A percentile compares a stretch with the other conserved stretches of the same genome.
phyloP scores from a whole-genome alignment of 768 basidiomycete species.

The Hypsizygus marmoreus region DNA sequence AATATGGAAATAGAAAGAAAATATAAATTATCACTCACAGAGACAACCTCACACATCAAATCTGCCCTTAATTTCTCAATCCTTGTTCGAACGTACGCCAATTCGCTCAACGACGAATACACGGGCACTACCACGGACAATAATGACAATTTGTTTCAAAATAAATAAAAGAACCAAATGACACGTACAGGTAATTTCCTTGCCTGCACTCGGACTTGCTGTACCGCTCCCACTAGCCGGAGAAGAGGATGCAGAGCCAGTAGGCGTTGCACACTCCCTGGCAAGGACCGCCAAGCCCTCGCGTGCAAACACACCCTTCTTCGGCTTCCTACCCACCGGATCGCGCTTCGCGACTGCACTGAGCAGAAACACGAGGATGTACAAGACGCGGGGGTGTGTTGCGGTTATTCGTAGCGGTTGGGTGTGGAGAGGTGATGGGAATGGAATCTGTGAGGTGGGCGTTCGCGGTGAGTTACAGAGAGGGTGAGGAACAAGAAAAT shows the following conservation, averaged over 20 bases:
- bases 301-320: constrained; percentile 66
- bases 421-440: constrained; percentile 22
- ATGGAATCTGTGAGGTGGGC: constrained; percentile 34
- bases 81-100: constrained; percentile 46
- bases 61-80: constrained; percentile 71
- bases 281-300: constrained; percentile 60
- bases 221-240: neutral
- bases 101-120: constrained; percentile 56
- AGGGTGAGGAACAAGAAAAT: constrained; percentile 3
- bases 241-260: constrained; percentile 27
- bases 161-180: too few relatives aligned
- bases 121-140: constrained; percentile 44
- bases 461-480: constrained; percentile 16
- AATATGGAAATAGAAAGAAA: neutral
- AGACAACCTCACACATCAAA: constrained; percentile 67
- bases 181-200: too few relatives aligned
- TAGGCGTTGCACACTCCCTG: constrained; percentile 44
- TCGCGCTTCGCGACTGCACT: constrained; percentile 71
- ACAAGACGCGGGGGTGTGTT: constrained; percentile 70
- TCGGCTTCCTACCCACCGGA: constrained; percentile 72
- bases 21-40: constrained; percentile 39
- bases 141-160: too few relatives aligned
- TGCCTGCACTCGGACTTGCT: neutral
- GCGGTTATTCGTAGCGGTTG: constrained; percentile 55
- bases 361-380: constrained; percentile 65